Conservation (phyloP, 75 land plant genomes). For the Isoetes taiwanensis region DNA sequence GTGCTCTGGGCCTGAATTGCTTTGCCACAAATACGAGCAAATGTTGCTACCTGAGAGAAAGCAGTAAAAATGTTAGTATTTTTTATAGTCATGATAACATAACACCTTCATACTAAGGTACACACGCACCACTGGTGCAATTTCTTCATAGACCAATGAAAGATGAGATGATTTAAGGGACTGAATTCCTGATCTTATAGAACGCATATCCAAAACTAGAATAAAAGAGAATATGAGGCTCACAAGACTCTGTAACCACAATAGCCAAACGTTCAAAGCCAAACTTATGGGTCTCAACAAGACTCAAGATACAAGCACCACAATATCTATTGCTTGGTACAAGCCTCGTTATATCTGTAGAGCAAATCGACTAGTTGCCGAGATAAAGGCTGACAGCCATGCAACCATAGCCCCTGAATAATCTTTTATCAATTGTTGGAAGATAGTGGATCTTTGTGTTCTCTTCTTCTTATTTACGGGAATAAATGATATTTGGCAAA, state of each 20-base stretch:
- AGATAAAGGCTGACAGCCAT: background rate
- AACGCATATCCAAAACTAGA: background rate
- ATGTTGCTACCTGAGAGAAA: background rate
- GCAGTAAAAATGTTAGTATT: too few relatives aligned
- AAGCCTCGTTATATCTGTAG: background rate
- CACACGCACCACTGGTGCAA: slow-evolving; percentile 2
- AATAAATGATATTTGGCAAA: too few relatives aligned
- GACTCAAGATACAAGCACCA: background rate
- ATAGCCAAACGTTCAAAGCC: background rate
- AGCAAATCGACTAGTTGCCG: slow-evolving; percentile 5
- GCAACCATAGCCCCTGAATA: slow-evolving; percentile 4
- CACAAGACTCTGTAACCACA: slow-evolving; percentile 1
- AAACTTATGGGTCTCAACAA: too few relatives aligned
- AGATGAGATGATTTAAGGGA: background rate
- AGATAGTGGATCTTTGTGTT: background rate
- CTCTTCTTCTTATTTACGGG: too few relatives aligned
- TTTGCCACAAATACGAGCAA: background rate
- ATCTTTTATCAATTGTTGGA: slow-evolving; percentile 3
- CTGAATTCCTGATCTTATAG: background rate
- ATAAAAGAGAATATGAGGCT: background rate
- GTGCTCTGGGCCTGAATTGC: slow-evolving; percentile 4
- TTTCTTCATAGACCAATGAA: background rate
- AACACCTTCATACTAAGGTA: too few relatives aligned
- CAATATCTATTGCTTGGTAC: background rate
- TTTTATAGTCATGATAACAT: too few relatives aligned